These are phyloP conservation scores for Eucalyptus viminalis DNA, from an alignment of 345 rosid genomes.

Conservation along the genomic window DNA sequence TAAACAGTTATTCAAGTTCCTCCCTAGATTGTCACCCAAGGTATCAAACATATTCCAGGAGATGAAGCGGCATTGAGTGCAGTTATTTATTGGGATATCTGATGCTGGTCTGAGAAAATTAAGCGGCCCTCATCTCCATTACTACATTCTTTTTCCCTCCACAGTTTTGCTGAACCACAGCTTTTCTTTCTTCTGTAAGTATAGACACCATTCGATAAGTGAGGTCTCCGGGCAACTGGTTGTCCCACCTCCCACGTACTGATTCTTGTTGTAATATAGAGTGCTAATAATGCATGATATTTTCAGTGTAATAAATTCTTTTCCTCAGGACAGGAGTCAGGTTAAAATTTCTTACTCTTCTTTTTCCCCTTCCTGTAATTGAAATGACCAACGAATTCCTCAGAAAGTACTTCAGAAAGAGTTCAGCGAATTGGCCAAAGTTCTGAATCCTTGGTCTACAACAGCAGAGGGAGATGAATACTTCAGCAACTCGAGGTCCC, in stretches of 20 bases:
- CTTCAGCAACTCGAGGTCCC: background rate
- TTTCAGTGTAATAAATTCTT: background rate
- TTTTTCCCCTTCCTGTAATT: background rate
- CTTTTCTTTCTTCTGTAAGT: background rate
- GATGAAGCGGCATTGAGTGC: slow-evolving; percentile 63
- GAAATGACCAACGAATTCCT: background rate
- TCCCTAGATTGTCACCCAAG: slow-evolving; percentile 68
- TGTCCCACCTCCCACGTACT: background rate
- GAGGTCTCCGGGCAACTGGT: background rate
- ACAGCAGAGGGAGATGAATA: background rate
- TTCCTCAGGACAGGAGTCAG: background rate
- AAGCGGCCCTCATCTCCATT: background rate
- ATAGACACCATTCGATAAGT: background rate
- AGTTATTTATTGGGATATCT: background rate
- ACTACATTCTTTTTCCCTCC: background rate
- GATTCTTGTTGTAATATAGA: background rate
- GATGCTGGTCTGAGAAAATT: background rate
- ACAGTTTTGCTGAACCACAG: background rate
- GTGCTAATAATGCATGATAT: background rate
- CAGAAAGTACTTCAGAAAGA: background rate
- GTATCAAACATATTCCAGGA: slow-evolving; percentile 68
- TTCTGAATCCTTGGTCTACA: background rate
- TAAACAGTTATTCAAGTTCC: slow-evolving; percentile 64
- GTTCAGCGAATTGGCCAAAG: background rate
- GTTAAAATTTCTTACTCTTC: background rate